phyloP scores from a whole-genome alignment of 768 basidiomycete species.

The Lyophyllum semitale region DNA sequence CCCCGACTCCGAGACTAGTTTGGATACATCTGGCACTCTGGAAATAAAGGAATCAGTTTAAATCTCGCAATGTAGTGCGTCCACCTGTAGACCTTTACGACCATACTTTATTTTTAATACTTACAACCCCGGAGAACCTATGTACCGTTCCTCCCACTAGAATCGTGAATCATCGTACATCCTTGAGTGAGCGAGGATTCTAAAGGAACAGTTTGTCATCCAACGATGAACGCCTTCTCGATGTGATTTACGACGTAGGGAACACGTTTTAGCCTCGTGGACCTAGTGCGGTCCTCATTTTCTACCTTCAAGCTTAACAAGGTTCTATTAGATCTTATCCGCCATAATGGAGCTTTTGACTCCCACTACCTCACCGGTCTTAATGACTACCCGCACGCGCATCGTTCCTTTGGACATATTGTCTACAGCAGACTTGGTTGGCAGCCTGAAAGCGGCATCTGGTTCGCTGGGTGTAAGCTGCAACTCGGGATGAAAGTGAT shows the following conservation, averaged over 20 bases:
- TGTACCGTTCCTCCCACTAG: neutral
- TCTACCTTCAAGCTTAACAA: constrained; percentile 4
- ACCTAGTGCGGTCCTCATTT: neutral
- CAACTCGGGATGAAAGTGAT: neutral
- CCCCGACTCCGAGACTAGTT: neutral
- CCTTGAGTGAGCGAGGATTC: neutral
- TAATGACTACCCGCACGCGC: neutral
- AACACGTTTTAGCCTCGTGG: constrained; percentile 20
- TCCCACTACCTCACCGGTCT: constrained; percentile 14
- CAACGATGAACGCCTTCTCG: constrained; percentile 1
- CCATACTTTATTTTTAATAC: constrained; percentile 1
- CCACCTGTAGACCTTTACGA: neutral
- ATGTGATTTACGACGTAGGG: constrained; percentile 9
- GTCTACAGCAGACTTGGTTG: constrained; percentile 12
- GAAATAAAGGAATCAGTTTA: neutral
- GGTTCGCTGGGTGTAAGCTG: constrained; percentile 30
- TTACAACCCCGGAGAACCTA: neutral
- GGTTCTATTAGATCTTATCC: neutral
- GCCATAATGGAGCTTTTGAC: constrained; percentile 20
- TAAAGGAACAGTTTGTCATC: neutral
- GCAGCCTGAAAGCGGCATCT: constrained; percentile 29
- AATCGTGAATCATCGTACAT: neutral
- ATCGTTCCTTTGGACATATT: constrained; percentile 16
- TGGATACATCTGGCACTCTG: neutral
- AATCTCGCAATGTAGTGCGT: neutral